A percentile compares a stretch with the other conserved stretches of the same genome.
phyloP scores from a whole-genome alignment of 2,329 filamentous ascomycete genomes.

The Ascochyta fabae region DNA sequence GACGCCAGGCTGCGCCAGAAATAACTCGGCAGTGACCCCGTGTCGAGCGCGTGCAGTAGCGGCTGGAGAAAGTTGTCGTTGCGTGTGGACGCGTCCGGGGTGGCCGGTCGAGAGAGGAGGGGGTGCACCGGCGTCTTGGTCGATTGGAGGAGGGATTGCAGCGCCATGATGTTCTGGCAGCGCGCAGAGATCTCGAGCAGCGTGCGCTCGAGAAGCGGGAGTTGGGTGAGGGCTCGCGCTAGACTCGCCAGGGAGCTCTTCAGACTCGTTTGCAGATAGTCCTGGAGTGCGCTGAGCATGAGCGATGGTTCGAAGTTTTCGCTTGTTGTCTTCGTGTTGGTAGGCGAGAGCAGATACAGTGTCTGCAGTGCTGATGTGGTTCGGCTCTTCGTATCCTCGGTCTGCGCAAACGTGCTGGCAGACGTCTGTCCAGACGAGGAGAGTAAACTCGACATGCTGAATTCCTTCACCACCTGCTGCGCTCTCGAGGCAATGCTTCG shows the following conservation, averaged over 20 bases:
- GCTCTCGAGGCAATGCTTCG: conserved; percentile 73
- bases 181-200: conserved; percentile 80
- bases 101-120: conserved; percentile 53
- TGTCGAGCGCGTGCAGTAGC: conserved; percentile 80
- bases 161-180: conserved; percentile 89
- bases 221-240: conserved; percentile 75
- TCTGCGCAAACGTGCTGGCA: conserved; percentile 61
- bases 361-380: conserved; percentile 76
- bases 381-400: conserved; percentile 76
- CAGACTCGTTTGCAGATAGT: conserved; percentile 80
- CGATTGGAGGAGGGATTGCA: conserved; percentile 77
- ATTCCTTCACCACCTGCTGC: conserved; percentile 82
- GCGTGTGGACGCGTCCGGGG: background rate
- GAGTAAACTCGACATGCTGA: conserved; percentile 70
- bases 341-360: conserved; percentile 82
- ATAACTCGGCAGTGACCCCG: conserved; percentile 82
- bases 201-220: conserved; percentile 82
- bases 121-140: conserved; percentile 74
- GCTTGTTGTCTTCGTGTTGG: conserved; percentile 56
- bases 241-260: conserved; percentile 79
- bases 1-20: conserved; percentile 93
- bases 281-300: conserved; percentile 77
- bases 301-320: conserved; percentile 68
- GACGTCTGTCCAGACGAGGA: conserved; percentile 43
- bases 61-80: conserved; percentile 69